Evolutionary conservation across 768 basidiomycete species (phyloP).

Genomic region (Lepiota subincarnata): DNA sequence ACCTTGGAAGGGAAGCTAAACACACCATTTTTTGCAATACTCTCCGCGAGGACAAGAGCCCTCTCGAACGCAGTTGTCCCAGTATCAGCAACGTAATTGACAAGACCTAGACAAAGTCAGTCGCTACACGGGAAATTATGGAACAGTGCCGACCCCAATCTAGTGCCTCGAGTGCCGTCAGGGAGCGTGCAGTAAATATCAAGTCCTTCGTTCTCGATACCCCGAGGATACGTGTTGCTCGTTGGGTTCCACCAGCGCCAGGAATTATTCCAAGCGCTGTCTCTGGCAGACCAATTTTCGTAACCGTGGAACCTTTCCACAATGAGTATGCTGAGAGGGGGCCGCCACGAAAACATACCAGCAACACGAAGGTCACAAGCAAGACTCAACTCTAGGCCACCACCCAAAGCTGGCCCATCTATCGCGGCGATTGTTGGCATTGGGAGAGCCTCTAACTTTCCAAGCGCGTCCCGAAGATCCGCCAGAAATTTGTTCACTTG

Average conservation of each 20-base stretch:
- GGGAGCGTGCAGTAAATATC: constrained; percentile 73
- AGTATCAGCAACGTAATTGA: constrained; percentile 75
- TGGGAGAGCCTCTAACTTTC: constrained; percentile 73
- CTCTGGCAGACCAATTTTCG: constrained; percentile 88
- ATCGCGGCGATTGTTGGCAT: constrained; percentile 92
- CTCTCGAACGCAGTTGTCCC: constrained; percentile 61
- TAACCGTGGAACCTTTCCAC: constrained; percentile 47
- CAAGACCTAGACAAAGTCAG: constrained; percentile 52
- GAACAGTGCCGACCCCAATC: constrained; percentile 51
- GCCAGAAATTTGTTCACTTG: constrained; percentile 78
- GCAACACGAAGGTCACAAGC: constrained; percentile 90
- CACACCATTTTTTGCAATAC: constrained; percentile 66
- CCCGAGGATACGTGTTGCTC: constrained; percentile 73
- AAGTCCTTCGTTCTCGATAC: constrained; percentile 79
- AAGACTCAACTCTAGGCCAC: constrained; percentile 85
- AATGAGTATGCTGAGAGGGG: background rate
- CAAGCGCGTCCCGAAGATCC: constrained; percentile 67
- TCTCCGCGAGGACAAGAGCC: constrained; percentile 63
- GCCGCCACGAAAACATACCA: constrained; percentile 42
- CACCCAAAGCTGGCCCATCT: constrained; percentile 90
- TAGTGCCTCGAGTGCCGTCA: constrained; percentile 65
- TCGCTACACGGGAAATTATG: constrained; percentile 6
- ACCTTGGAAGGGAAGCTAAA: background rate
- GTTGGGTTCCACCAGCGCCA: constrained; percentile 87
- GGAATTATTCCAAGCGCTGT: constrained; percentile 79